Evolutionary conservation across 139 green algal species (phyloP).

Genomic region (Pseudopediastrum boryanum): DNA sequence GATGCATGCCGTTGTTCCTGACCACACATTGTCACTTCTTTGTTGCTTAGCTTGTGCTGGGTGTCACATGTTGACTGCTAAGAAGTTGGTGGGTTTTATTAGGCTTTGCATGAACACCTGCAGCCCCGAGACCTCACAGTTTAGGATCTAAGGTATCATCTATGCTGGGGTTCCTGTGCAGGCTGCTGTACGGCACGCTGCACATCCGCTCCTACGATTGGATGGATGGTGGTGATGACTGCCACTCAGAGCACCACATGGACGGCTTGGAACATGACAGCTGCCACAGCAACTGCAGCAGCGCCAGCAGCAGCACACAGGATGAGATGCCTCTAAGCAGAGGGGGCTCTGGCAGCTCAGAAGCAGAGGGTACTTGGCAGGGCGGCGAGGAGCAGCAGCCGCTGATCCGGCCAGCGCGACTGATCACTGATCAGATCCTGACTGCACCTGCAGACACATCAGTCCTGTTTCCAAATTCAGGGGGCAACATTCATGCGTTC

Average conservation of each 20-base stretch:
- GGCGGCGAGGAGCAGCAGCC: background rate
- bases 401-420: slow-evolving; percentile 14
- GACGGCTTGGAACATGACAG: too few species aligned
- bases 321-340: background rate
- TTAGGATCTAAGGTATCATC: too few species aligned
- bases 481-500: slow-evolving; percentile 95
- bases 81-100: too few species aligned
- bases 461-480: slow-evolving; percentile 64
- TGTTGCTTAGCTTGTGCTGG: too few species aligned
- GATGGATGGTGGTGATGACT: background rate
- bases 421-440: slow-evolving; percentile 64
- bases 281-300: background rate
- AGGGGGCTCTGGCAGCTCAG: background rate
- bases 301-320: slow-evolving; percentile 5
- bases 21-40: too few species aligned
- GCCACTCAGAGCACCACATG: background rate
- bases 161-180: slow-evolving; percentile 52
- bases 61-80: too few species aligned
- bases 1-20: too few species aligned
- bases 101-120: too few species aligned
- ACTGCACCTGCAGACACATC: slow-evolving; percentile 40
- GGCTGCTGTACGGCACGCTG: slow-evolving; percentile 86
- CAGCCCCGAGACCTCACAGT: too few species aligned
- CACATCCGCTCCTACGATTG: slow-evolving; percentile 83
- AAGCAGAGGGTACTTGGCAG: background rate